Evolutionary conservation across 257 asterid species (phyloP), one percentile per base, ranked within the genome.

Genomic region (Mentha longifolia): DNA sequence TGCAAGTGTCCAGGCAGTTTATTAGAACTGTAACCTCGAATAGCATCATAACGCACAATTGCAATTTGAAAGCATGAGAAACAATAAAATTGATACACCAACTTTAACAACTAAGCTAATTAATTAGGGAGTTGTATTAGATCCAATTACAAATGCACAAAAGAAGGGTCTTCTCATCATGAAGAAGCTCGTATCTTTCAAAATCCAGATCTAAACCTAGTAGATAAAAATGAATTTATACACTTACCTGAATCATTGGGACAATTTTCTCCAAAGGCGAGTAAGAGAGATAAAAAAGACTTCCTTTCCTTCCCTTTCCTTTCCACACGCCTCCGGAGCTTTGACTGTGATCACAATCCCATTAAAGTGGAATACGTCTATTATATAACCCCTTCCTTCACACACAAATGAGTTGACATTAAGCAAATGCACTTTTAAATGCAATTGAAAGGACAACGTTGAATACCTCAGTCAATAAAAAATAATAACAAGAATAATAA

Each of bases 191-290:
- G 19, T 1, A 61, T 16, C 61, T 28, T 28, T 17, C 57, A 30
- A 31, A 28, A 42, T 54, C 14, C 68, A 49, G 71, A 77, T 50
- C 61, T 72, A 61, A 67, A 69, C 37, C 52, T 46, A 42, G 19
- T 14, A 5, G 11, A 15, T 17, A 0, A 20, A 39, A 17, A 28
- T 13, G 46, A 16, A 7, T 9, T 22, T 22, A 30, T 22, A 31
- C 31, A 46, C 63, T 62, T 65, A 82, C 86, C 63, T 78, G 86
- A 73, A 62, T 64, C 86, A 82, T 82, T 69, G 54, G 42, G 47
- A 43, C 43, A 72, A 62, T 12, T 17, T 22, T 57, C 55, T 66
- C 77, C 71, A 39, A 51, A 31, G 74, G 76, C 73, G 57, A 76
- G 41, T 25, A 7, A 42, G 63, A 76, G 49, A 10, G 61, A 37